These are phyloP conservation scores for Mucor circinelloides DNA, from an alignment of 371 early-diverging fungal species.

Conservation along the genomic window DNA sequence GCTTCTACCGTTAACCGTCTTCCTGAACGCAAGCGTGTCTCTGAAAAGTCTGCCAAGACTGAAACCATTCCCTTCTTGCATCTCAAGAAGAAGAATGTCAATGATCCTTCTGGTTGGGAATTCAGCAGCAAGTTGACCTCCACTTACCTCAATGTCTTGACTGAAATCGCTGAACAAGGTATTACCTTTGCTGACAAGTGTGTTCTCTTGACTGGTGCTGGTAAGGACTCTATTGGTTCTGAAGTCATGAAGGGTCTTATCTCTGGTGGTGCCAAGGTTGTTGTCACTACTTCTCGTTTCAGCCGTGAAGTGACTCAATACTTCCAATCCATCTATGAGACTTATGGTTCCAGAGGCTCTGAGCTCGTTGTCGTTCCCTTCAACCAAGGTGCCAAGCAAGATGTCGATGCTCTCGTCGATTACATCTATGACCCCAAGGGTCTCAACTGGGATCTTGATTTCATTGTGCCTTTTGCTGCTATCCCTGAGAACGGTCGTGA, in stretches of 20 bases:
- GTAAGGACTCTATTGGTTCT: constrained; percentile 91
- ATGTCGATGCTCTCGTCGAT: constrained; percentile 77
- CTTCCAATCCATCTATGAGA: constrained; percentile 88
- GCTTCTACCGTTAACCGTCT: constrained; percentile 49
- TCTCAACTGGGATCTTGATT: constrained; percentile 92
- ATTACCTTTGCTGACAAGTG: constrained; percentile 80
- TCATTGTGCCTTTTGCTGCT: constrained; percentile 95
- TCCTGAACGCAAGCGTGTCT: constrained; percentile 51
- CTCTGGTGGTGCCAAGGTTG: constrained; percentile 89
- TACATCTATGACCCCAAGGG: constrained; percentile 90
- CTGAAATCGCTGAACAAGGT: constrained; percentile 75
- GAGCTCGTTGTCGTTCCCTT: constrained; percentile 93
- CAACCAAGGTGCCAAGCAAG: constrained; percentile 91
- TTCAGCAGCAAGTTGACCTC: constrained; percentile 71
- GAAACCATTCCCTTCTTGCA: constrained; percentile 83
- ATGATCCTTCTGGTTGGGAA: constrained; percentile 72
- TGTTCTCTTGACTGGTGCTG: constrained; percentile 92
- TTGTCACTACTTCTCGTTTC: constrained; percentile 94
- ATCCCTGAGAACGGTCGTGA: constrained; percentile 90
- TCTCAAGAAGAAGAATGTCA: constrained; percentile 66
- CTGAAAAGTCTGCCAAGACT: constrained; percentile 56
- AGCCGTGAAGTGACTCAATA: constrained; percentile 81
- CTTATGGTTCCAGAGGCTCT: constrained; percentile 87
- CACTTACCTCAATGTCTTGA: constrained; percentile 76
- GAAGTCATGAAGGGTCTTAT: constrained; percentile 87